Conservation (phyloP, 2,329 filamentous ascomycete genomes). For the Xylogone sp. region DNA sequence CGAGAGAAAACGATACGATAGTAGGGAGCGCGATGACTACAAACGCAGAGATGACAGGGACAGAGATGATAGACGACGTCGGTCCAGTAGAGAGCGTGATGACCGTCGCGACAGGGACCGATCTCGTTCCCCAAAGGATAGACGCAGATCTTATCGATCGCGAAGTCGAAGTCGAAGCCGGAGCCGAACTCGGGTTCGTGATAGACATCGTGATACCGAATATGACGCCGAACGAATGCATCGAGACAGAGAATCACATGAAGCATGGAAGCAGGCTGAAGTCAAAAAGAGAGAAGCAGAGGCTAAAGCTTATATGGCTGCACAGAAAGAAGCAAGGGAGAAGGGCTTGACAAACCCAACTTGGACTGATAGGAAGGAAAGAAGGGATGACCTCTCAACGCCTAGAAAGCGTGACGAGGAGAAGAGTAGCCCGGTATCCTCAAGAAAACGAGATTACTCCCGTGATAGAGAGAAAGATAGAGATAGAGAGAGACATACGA, state of each 20-base stretch:
- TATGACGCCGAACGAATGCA: slow-evolving; percentile 5
- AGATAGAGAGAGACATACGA: slow-evolving; percentile 23
- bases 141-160: slow-evolving; percentile 19
- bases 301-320: slow-evolving; percentile 60
- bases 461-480: slow-evolving; percentile 22
- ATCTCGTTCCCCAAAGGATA: slow-evolving; percentile 13
- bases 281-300: slow-evolving; percentile 60
- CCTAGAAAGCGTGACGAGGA: slow-evolving; percentile 14
- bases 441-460: slow-evolving; percentile 25
- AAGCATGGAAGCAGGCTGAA: slow-evolving; percentile 52
- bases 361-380: slow-evolving; percentile 13
- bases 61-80: slow-evolving; percentile 18
- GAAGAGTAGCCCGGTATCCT: slow-evolving; percentile 17
- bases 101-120: slow-evolving; percentile 22
- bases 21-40: slow-evolving; percentile 19
- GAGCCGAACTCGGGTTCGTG: slow-evolving; percentile 10
- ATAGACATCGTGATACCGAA: slow-evolving; percentile 16
- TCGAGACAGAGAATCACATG: slow-evolving; percentile 8
- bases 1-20: slow-evolving; percentile 7
- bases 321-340: slow-evolving; percentile 55
- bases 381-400: slow-evolving; percentile 8
- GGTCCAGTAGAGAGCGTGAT: slow-evolving; percentile 22
- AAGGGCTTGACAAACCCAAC: slow-evolving; percentile 56
- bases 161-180: slow-evolving; percentile 16
- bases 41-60: slow-evolving; percentile 16